phyloP scores from a whole-genome alignment of 2,329 filamentous ascomycete genomes.

The Phyllosticta citriasiana region DNA sequence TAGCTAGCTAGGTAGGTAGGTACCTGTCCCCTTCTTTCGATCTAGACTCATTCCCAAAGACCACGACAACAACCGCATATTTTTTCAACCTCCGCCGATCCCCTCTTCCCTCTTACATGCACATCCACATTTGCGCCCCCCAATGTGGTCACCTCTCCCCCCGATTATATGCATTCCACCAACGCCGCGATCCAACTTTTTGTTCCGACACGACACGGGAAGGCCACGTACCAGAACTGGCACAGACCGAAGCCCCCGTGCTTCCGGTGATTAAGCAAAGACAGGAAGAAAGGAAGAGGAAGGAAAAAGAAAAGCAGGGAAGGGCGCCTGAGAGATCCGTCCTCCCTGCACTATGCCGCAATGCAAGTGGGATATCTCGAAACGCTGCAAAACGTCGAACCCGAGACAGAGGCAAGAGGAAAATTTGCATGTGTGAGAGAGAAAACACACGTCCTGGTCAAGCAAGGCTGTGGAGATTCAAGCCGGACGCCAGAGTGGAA shows the following conservation, averaged over 20 bases:
- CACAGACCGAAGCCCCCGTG: background rate
- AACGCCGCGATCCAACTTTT: too few species aligned
- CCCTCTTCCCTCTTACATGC: background rate
- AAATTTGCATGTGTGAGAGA: slow-evolving; percentile 14
- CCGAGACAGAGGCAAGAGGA: slow-evolving; percentile 9
- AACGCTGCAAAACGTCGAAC: slow-evolving; percentile 23
- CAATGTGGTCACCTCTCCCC: background rate
- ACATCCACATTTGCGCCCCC: background rate
- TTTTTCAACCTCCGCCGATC: background rate
- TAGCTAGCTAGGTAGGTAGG: background rate
- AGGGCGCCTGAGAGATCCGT: slow-evolving; percentile 27
- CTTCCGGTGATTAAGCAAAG: background rate
- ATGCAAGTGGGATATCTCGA: slow-evolving; percentile 35
- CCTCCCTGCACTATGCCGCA: slow-evolving; percentile 24
- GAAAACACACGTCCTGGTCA: slow-evolving; percentile 14
- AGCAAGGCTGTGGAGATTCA: slow-evolving; percentile 2
- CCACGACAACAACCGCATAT: background rate
- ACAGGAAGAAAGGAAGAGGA: background rate
- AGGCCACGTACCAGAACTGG: too few species aligned
- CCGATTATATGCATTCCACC: background rate
- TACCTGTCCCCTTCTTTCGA: background rate
- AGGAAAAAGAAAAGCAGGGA: slow-evolving; percentile 2
- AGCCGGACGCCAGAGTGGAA: background rate
- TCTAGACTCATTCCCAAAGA: background rate
- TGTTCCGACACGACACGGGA: too few species aligned